Evolutionary conservation across 2,329 filamentous ascomycete genomes (phyloP).

Genomic region (Clarireedia monteithiana): DNA sequence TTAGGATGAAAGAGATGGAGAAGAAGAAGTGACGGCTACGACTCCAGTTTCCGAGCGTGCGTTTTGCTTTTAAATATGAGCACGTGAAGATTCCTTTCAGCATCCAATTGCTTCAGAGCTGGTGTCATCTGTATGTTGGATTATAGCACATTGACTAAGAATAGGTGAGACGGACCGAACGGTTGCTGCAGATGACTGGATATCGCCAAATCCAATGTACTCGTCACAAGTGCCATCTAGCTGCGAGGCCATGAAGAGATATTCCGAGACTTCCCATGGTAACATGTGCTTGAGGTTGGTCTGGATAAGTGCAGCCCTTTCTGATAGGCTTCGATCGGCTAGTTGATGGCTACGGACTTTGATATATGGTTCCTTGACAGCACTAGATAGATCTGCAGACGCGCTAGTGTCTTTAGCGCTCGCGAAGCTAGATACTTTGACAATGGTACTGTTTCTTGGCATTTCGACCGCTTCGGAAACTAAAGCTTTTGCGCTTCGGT

Average conservation of each 20-base stretch:
- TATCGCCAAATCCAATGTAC: neutral
- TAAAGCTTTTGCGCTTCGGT: neutral
- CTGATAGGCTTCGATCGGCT: neutral
- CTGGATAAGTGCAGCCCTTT: neutral
- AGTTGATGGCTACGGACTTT: neutral
- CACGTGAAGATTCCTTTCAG: neutral
- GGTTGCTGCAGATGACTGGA: neutral
- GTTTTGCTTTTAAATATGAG: neutral
- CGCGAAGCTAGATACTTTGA: neutral
- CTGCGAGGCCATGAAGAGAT: constrained; percentile 3
- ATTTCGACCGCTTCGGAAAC: neutral
- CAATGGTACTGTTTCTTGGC: neutral
- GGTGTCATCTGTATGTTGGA: neutral
- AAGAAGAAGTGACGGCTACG: too few species aligned
- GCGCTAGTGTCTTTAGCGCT: neutral
- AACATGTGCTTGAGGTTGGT: neutral
- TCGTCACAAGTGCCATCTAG: neutral
- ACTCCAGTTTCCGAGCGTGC: neutral
- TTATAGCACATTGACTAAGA: neutral
- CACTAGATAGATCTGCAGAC: neutral
- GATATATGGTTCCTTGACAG: neutral
- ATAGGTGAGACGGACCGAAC: neutral
- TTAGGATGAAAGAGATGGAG: too few species aligned
- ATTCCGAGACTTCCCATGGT: constrained; percentile 4
- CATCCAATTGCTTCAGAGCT: neutral